A percentile compares a stretch with the other conserved stretches of the same genome.
These are phyloP conservation scores for Sporothrix phasma DNA, from an alignment of 2,329 filamentous ascomycete genomes.

Conservation along the genomic window DNA sequence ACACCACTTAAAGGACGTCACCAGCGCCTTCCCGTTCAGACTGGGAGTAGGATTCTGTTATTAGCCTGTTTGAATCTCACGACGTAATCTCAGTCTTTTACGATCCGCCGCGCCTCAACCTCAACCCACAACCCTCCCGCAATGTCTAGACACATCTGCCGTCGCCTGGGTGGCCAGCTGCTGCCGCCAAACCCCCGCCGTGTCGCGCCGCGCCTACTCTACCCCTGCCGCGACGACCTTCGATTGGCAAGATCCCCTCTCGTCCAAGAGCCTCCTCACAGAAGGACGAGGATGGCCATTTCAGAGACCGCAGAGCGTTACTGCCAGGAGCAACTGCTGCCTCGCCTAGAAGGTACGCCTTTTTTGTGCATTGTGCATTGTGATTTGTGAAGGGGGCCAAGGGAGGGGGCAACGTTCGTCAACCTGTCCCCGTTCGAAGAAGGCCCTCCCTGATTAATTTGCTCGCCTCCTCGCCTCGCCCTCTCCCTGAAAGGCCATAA, in stretches of 20 bases:
- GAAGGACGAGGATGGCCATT: conserved; percentile 87
- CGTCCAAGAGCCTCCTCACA: conserved; percentile 63
- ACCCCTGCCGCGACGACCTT: conserved; percentile 36
- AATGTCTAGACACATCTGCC: conserved; percentile 18
- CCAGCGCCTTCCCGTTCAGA: background rate
- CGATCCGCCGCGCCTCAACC: too few species aligned
- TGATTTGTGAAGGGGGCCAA: background rate
- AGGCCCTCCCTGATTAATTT: conserved; percentile 4
- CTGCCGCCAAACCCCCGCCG: conserved; percentile 13
- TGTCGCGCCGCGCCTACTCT: conserved; percentile 15
- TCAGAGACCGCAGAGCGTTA: conserved; percentile 86
- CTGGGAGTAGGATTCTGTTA: too few species aligned
- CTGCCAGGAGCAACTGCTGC: conserved; percentile 80
- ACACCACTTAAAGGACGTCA: conserved; percentile 5
- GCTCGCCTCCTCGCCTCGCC: background rate
- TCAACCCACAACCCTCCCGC: too few species aligned
- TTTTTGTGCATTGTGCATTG: too few species aligned
- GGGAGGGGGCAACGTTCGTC: conserved; percentile 3
- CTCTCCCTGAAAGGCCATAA: conserved; percentile 1
- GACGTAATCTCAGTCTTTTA: too few species aligned
- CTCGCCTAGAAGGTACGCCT: conserved; percentile 70
- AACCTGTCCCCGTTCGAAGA: background rate
- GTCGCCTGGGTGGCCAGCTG: conserved; percentile 13
- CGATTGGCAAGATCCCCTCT: conserved; percentile 87
- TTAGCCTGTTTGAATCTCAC: too few species aligned